Base-by-base conservation (phyloP, 768 basidiomycete genomes). In the Cystobasidium tubakii region DNA sequence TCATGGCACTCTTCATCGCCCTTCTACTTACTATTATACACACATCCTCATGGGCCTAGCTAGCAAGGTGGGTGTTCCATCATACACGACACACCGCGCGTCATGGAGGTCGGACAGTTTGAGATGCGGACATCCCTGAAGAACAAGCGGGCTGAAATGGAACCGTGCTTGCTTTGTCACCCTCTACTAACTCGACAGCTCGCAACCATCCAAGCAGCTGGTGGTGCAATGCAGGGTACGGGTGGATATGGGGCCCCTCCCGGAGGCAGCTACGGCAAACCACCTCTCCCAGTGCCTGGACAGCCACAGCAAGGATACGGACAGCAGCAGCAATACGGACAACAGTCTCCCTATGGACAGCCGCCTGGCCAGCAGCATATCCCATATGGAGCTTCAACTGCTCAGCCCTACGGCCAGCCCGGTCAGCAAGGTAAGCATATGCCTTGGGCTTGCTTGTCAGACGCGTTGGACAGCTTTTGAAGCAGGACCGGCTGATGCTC, bases 21-120 rank as follows among this genome's bases (percentile, higher is more conserved):
- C n/a, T n/a, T n/a, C n/a, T n/a, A n/a, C n/a, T n/a, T n/a, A n/a
- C n/a, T n/a, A n/a, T n/a, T n/a, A n/a, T n/a, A n/a, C n/a, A n/a
- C n/a, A n/a, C n/a, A n/a, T n/a, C n/a, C n/a, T n/a, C 66, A 69
- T 69, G 66, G 66, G 66, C 15, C 44, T 69, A 9, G 66, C 66
- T 43, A 46, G 42, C 66, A 69, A 69, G 66, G 66, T 69, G 50
- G n/a, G 33, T 27, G 63, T 36, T 33, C 36, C 36, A 23, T n/a
- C 34, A 2, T 27, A 15, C 36, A 17, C 9, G 25, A 10, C 31
- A 65, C 63, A 34, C 63, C 23, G 63, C 31, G 39, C 39, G 36
- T 42, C 31, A 36, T 27, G 29, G 6, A 66, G 31, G 31, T 34
- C n/a, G n/a, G n/a, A n/a, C n/a, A n/a, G n/a, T n/a, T n/a, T n/a